Conservation (phyloP, 805 yeast genomes). For the Starmerella apis region DNA sequence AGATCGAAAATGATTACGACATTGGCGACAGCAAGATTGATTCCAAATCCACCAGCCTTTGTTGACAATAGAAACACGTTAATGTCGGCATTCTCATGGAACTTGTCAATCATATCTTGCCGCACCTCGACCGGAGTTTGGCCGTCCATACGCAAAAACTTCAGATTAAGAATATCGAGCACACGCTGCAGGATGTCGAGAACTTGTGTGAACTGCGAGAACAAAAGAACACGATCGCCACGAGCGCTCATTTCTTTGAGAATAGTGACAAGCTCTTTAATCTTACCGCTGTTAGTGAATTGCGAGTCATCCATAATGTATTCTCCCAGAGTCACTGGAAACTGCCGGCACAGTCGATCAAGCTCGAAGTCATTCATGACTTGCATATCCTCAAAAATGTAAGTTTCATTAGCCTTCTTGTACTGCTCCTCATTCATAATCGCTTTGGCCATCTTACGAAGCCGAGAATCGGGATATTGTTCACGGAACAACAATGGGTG, state of each 20-base stretch:
- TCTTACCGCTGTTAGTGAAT: constrained; percentile 68
- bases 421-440: constrained; percentile 78
- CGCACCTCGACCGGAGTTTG: constrained; percentile 84
- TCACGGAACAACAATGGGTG: constrained; percentile 81
- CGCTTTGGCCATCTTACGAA: constrained; percentile 59
- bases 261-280: constrained; percentile 45
- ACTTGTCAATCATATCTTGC: constrained; percentile 82
- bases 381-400: constrained; percentile 85
- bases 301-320: constrained; percentile 45
- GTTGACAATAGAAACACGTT: constrained; percentile 85
- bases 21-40: constrained; percentile 90
- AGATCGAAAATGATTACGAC: constrained; percentile 85
- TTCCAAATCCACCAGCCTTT: constrained; percentile 98
- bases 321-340: constrained; percentile 50
- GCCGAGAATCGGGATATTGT: constrained; percentile 44
- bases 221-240: constrained; percentile 63
- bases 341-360: constrained; percentile 59
- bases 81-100: constrained; percentile 68
- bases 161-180: constrained; percentile 50
- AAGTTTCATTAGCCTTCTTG: constrained; percentile 60
- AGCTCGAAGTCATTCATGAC: constrained; percentile 90
- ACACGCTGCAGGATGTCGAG: constrained; percentile 78
- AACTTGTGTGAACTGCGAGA: constrained; percentile 87
- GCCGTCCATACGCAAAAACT: constrained; percentile 86
- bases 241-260: constrained; percentile 41